Evolutionary conservation across 2,329 filamentous ascomycete genomes (phyloP).

Genomic region (Trichoderma cornu-damae): DNA sequence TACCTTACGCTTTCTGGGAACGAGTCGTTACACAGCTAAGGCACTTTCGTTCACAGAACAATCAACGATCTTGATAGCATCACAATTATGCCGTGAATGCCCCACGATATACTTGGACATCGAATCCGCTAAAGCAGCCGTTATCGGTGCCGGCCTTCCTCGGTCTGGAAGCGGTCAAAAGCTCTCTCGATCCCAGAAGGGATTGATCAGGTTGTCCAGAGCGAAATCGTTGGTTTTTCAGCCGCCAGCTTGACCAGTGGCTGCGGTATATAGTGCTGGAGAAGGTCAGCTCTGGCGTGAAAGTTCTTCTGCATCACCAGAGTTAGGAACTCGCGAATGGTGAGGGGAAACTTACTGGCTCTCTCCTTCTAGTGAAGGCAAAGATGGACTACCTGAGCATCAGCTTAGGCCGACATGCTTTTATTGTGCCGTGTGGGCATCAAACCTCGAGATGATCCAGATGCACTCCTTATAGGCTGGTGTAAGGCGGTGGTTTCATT

Average conservation of each 20-base stretch:
- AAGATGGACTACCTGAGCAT: slow-evolving; percentile 55
- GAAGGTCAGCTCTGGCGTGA: slow-evolving; percentile 71
- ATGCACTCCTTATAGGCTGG: slow-evolving; percentile 64
- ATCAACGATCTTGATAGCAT: slow-evolving; percentile 75
- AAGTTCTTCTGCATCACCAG: slow-evolving; percentile 73
- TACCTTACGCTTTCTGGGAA: slow-evolving; percentile 53
- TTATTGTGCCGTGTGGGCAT: slow-evolving; percentile 93
- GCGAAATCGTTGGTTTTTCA: slow-evolving; percentile 75
- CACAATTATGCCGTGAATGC: slow-evolving; percentile 65
- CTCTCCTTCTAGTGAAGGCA: slow-evolving; percentile 65
- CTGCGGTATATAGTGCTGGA: slow-evolving; percentile 76
- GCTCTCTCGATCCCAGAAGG: slow-evolving; percentile 7
- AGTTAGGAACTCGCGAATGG: slow-evolving; percentile 66
- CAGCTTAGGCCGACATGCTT: slow-evolving; percentile 67
- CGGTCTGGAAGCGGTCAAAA: slow-evolving; percentile 48
- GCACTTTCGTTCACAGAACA: slow-evolving; percentile 84
- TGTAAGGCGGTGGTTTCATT: slow-evolving; percentile 70
- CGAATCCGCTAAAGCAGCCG: slow-evolving; percentile 39
- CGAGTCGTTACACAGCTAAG: slow-evolving; percentile 67
- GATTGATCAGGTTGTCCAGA: slow-evolving; percentile 61
- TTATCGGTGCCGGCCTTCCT: slow-evolving; percentile 81
- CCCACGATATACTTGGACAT: slow-evolving; percentile 59
- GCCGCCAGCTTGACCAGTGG: slow-evolving; percentile 76
- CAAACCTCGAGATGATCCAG: slow-evolving; percentile 66
- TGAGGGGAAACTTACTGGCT: slow-evolving; percentile 63